Base-by-base conservation (phyloP, 129 eudicot species). In the Gnaphalium uliginosum region DNA sequence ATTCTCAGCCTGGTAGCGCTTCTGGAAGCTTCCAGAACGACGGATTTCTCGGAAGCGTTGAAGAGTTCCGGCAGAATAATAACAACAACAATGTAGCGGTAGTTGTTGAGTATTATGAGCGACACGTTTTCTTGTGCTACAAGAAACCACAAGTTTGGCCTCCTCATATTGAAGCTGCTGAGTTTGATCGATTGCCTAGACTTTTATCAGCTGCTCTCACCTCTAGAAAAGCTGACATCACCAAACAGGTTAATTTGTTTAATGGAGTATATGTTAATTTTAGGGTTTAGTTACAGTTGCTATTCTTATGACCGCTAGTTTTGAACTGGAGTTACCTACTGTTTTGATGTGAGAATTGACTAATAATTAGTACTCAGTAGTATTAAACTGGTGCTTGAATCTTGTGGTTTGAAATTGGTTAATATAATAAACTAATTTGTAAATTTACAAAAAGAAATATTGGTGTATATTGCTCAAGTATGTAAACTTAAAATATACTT, bases 81-180 rank as follows among this genome's bases (percentile, higher is more conserved):
- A 43, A 13, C 6, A 43, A 43, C 17, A 43, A 67, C 5, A 79
- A 76, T 35, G 82, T 90, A 2, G 93, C 81, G 11, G 98, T 93
- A 15, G 82, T 88, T 7, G 97, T 94, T 0, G 88, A 90, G 29
- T 85, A 78, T 79, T 94, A 94, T 72, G 81, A 87, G 27, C 86
- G 99, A 4, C 99, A 94, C 66, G 93, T 94, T 37, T 94, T 94
- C 60, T 80, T 94, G 13, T 94, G 99, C 81, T 94, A 94, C 76
- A 94, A 94, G 79, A 87, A 86, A 68, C 99, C 99, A 73, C 83
- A 82, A 66, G 95, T 86, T 19, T 94, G 97, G 98, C 98, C 98
- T 22, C 89, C 93, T 13, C 81, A 96, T 5, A 91, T 90, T 30
- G 92, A 90, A 81, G 97, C 96, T 39, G 92, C 97, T 27, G 99